Evolutionary conservation across 805 yeast genomes (phyloP).

Genomic region (Saccharomycopsis microspora): DNA sequence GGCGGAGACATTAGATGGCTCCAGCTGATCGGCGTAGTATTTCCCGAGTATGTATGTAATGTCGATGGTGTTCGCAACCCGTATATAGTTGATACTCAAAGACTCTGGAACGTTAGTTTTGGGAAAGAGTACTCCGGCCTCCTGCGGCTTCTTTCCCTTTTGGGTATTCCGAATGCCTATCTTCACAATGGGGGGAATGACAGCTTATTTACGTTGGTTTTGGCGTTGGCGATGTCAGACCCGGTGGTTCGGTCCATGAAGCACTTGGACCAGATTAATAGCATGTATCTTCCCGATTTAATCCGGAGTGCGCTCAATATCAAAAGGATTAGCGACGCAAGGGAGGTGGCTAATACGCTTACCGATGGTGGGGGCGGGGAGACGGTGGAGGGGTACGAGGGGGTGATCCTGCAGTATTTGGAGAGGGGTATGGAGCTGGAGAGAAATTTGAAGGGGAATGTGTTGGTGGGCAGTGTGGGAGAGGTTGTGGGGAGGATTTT

Average conservation of each 20-base stretch:
- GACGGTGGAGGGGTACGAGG: not conserved
- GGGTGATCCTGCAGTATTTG: not conserved
- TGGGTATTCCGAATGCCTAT: slow-evolving; percentile 44
- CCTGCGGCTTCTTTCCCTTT: slow-evolving; percentile 32
- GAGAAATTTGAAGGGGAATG: slow-evolving; percentile 2
- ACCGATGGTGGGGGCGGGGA: too few species aligned
- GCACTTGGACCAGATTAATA: slow-evolving; percentile 2
- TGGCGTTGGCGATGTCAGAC: slow-evolving; percentile 41
- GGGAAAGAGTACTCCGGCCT: slow-evolving; percentile 33
- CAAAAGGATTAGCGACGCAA: not conserved
- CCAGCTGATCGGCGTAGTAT: slow-evolving; percentile 29
- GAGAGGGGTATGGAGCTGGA: not conserved
- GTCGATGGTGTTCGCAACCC: not conserved
- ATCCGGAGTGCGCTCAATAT: not conserved
- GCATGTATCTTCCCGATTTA: not conserved
- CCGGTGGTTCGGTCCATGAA: slow-evolving; percentile 25
- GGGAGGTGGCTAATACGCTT: too few species aligned
- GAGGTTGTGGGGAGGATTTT: slow-evolving; percentile 2
- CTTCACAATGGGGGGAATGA: slow-evolving; percentile 69
- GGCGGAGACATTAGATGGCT: slow-evolving; percentile 46
- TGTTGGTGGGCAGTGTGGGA: slow-evolving; percentile 1
- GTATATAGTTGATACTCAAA: slow-evolving; percentile 35
- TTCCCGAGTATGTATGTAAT: slow-evolving; percentile 26
- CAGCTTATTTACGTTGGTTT: slow-evolving; percentile 47
- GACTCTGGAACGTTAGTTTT: slow-evolving; percentile 29